These are phyloP conservation scores for Leccinum incarnatum DNA, from an alignment of 768 basidiomycete species.

Conservation along the genomic window DNA sequence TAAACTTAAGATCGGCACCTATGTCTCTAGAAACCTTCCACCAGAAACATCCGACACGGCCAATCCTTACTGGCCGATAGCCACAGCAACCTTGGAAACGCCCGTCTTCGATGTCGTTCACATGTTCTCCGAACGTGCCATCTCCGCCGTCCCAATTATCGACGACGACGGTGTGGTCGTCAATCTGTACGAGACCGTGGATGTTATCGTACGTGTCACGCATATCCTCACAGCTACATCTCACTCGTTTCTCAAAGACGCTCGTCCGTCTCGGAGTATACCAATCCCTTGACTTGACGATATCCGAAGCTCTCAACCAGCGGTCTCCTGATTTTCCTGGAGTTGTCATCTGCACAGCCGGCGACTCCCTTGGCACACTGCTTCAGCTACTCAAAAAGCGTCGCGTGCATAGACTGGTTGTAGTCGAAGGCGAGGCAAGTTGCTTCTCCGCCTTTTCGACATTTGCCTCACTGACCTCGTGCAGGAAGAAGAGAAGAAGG, in stretches of 20 bases:
- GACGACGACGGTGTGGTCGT: conserved; percentile 91
- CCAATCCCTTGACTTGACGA: conserved; percentile 92
- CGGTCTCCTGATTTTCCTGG: conserved; percentile 95
- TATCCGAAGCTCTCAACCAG: conserved; percentile 88
- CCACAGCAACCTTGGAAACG: conserved; percentile 86
- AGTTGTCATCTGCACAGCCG: conserved; percentile 91
- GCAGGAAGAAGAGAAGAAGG: conserved; percentile 76
- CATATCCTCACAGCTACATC: neutral
- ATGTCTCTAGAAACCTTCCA: conserved; percentile 58
- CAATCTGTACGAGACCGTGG: conserved; percentile 97
- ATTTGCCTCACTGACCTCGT: neutral
- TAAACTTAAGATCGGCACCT: conserved; percentile 90
- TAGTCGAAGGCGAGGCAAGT: conserved; percentile 86
- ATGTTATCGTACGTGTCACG: conserved; percentile 74
- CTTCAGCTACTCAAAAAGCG: conserved; percentile 91
- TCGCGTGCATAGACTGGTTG: conserved; percentile 90
- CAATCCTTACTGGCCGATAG: conserved; percentile 85
- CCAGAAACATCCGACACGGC: conserved; percentile 48
- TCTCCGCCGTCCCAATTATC: conserved; percentile 95
- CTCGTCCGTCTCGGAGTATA: conserved; percentile 93
- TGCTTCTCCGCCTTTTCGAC: neutral
- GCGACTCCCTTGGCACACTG: conserved; percentile 87
- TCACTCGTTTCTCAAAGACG: conserved; percentile 51
- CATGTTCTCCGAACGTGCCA: conserved; percentile 94
- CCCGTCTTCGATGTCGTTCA: conserved; percentile 98